Base-by-base conservation (phyloP, 768 basidiomycete species). In the Amanita fuliginea region DNA sequence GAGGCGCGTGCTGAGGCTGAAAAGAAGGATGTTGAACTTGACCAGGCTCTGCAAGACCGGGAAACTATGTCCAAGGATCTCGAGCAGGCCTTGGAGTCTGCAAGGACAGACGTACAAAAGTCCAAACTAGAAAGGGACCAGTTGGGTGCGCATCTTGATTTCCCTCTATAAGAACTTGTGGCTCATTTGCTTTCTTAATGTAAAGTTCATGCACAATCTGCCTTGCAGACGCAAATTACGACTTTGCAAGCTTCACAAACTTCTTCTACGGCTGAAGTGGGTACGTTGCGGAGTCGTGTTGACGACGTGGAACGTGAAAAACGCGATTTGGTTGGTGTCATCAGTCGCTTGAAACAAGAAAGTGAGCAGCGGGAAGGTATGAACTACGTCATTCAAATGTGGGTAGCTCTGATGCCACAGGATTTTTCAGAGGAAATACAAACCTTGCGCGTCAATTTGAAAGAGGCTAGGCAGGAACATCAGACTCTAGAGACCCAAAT, bases 291-390 rank as follows among this genome's bases (percentile, higher is more conserved):
- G 55, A 74, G 66, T 49, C 77, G 78, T 34, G 66, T 85, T 3
- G 81, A 89, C 18, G 86, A 89, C 53, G 75, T 76, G 1, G 90
- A 96, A 54, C 75, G 86, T 47, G 94, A 96, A 71, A 96, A 96
- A 66, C 80, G 91, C 30, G 90, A 94, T 54, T 75, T 96, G 42
- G 72, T 94, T 37, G 79, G 77, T 24, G 85, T 92, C 39, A 78
- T 93, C 4, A 91, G 86, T 62, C 76, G 87, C 47, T 66, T 92
- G 54, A 86, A 90, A 62, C 80, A 87, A 57, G 86, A 93, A 53
- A 71, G 74, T 36, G 59, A 73, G 6, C 78, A 85, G 59, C 78
- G 84, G 47, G 86, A 92, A 53, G 86, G 92, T 91, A 49, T 43
- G 34, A 4, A 48, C 74, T 58, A 5, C 10, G 30, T 40, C n/a